These are phyloP conservation scores for Penicillium palitans DNA, from an alignment of 2,329 filamentous ascomycete species.

Conservation along the genomic window DNA sequence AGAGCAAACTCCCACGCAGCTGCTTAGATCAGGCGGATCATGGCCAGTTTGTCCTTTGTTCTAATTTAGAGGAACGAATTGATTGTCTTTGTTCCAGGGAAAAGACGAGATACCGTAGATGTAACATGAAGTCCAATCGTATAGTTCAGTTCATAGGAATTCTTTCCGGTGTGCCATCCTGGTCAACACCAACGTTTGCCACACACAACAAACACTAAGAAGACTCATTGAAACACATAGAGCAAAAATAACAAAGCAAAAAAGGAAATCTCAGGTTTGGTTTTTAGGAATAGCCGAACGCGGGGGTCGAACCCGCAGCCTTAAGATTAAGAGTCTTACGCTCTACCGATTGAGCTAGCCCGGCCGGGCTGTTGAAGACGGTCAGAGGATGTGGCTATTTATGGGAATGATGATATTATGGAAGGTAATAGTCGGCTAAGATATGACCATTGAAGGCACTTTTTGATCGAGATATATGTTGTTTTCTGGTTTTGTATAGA, in stretches of 20 bases:
- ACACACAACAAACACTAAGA: no score
- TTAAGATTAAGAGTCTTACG: constrained; percentile 51
- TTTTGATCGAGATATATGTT: neutral
- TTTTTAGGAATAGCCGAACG: constrained; percentile 39
- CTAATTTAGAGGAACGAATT: neutral
- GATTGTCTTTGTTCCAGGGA: neutral
- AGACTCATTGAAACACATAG: neutral
- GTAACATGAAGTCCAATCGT: neutral
- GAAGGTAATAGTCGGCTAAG: neutral
- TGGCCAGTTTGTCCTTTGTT: neutral
- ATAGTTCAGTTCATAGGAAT: neutral
- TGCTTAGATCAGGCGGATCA: neutral
- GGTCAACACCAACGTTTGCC: no score
- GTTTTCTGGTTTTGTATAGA: neutral
- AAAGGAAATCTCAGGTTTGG: constrained; percentile 20
- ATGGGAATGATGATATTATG: accelerated
- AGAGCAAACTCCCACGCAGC: neutral
- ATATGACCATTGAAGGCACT: neutral
- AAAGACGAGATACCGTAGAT: neutral
- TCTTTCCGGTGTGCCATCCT: neutral
- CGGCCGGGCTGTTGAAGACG: constrained; percentile 31
- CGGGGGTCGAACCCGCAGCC: constrained; percentile 47
- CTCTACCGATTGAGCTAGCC: constrained; percentile 55
- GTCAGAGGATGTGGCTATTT: neutral
- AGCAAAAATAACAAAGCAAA: constrained; percentile 1